phyloP scores from a whole-genome alignment of 768 basidiomycete species.

The Lactifluus echinatus region DNA sequence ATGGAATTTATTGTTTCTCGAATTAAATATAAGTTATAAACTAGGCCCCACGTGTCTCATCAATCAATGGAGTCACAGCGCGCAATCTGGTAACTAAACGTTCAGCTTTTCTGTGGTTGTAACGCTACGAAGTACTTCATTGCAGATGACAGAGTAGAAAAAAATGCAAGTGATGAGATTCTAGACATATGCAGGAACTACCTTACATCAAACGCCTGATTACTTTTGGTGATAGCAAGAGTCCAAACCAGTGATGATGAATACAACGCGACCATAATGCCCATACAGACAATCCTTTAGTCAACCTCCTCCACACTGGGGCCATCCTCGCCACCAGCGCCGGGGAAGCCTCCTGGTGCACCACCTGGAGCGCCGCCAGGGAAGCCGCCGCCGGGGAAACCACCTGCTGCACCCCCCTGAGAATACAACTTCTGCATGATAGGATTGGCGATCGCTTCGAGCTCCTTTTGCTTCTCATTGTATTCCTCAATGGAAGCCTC shows the following conservation, averaged over 20 bases:
- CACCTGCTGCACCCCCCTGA: conserved; percentile 46
- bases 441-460: conserved; percentile 75
- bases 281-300: conserved; percentile 31
- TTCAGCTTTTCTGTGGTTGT: neutral
- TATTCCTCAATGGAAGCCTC: conserved; percentile 94
- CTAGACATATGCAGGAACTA: conserved; percentile 18
- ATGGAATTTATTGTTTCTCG: too few relatives aligned
- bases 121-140: neutral
- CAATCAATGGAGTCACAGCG: too few relatives aligned
- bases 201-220: conserved; percentile 14
- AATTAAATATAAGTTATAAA: too few relatives aligned
- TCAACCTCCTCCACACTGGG: conserved; percentile 91
- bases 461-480: conserved; percentile 86
- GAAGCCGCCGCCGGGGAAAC: conserved; percentile 29
- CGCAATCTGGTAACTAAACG: conserved; percentile 39
- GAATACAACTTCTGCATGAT: conserved; percentile 68
- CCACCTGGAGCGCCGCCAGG: conserved; percentile 40
- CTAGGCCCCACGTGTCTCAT: too few relatives aligned
- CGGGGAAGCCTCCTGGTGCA: conserved; percentile 55
- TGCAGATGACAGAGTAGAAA: neutral
- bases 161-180: conserved; percentile 15
- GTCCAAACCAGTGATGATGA: conserved; percentile 20
- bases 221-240: conserved; percentile 20
- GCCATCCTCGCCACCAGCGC: conserved; percentile 58
- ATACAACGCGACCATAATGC: conserved; percentile 10